Percentiles rank a stretch among this genome's conserved stretches.
Evolutionary conservation across 192 early-diverging fungal species (phyloP).

Genomic region (Umbelopsis ramanniana): DNA sequence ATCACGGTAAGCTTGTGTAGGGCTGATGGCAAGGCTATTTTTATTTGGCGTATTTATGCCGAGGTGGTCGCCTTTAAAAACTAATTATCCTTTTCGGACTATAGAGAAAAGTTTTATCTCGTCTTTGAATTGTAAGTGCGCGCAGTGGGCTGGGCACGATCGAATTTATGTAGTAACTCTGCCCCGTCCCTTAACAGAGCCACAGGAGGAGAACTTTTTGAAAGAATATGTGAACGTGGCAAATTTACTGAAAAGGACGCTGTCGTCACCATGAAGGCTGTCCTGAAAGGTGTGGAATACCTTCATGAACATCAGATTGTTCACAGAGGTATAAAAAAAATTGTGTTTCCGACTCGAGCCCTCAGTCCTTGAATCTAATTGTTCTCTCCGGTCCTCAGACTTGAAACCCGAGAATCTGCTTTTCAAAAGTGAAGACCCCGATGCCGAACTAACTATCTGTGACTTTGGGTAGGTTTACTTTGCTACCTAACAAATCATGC

Average conservation of each 20-base stretch:
- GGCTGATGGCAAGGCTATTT: too few species aligned
- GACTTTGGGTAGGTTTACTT: conserved; percentile 70
- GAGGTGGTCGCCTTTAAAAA: conserved; percentile 46
- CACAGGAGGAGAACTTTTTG: conserved; percentile 86
- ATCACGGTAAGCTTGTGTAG: background rate
- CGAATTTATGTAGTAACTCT: background rate
- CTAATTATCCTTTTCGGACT: background rate
- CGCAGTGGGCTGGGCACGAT: background rate
- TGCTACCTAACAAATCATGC: background rate
- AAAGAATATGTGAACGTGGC: conserved; percentile 74
- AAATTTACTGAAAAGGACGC: conserved; percentile 80
- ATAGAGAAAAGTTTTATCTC: conserved; percentile 69
- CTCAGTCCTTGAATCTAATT: background rate
- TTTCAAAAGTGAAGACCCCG: conserved; percentile 58
- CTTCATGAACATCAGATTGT: conserved; percentile 85
- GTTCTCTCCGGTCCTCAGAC: conserved; percentile 38
- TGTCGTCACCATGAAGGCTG: conserved; percentile 67
- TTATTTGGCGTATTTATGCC: too few species aligned
- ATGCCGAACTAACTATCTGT: conserved; percentile 73
- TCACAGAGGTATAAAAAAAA: conserved; percentile 70
- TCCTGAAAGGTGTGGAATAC: conserved; percentile 78
- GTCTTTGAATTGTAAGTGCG: conserved; percentile 67
- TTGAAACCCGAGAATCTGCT: conserved; percentile 86
- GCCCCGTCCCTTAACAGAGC: conserved; percentile 29
- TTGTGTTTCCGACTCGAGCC: background rate